A percentile compares a stretch with the other conserved stretches of the same genome.
Evolutionary conservation across 2,329 filamentous ascomycete genomes (phyloP).

Genomic region (Cercospora nicotianae): DNA sequence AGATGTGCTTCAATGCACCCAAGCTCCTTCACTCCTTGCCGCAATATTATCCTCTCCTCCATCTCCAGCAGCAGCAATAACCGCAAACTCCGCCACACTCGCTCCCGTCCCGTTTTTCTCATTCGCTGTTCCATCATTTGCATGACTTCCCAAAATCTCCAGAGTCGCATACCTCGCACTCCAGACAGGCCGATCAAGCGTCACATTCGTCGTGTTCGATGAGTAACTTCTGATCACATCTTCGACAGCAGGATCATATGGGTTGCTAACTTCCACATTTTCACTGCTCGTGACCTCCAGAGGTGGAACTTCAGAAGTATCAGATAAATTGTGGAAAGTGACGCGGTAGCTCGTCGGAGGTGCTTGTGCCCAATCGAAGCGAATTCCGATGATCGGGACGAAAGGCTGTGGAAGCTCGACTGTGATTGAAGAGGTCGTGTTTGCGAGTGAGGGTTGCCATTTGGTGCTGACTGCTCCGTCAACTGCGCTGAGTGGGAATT

Average conservation of each 20-base stretch:
- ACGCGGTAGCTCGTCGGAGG: conserved; percentile 58
- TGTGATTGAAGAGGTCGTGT: conserved; percentile 55
- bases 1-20: not conserved
- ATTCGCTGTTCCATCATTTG: conserved; percentile 33
- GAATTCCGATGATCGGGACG: conserved; percentile 50
- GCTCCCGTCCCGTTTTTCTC: conserved; percentile 44
- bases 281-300: conserved; percentile 29
- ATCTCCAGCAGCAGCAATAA: conserved; percentile 34
- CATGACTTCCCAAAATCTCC: conserved; percentile 51
- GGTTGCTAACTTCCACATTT: conserved; percentile 44
- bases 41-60: conserved; percentile 15
- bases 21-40: not conserved
- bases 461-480: conserved; percentile 66
- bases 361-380: conserved; percentile 61
- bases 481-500: conserved; percentile 67
- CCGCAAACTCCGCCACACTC: conserved; percentile 53
- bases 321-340: conserved; percentile 54
- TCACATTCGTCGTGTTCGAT: conserved; percentile 50
- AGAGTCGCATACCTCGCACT: conserved; percentile 50
- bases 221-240: conserved; percentile 44
- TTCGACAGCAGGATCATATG: conserved; percentile 42
- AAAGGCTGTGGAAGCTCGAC: conserved; percentile 50
- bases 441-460: conserved; percentile 61
- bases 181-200: conserved; percentile 42
- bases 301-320: conserved; percentile 32